Percentiles rank a stretch among this genome's conserved stretches.
Conservation (phyloP, 1,139 yeast species). For the Candida sanyaensis region DNA sequence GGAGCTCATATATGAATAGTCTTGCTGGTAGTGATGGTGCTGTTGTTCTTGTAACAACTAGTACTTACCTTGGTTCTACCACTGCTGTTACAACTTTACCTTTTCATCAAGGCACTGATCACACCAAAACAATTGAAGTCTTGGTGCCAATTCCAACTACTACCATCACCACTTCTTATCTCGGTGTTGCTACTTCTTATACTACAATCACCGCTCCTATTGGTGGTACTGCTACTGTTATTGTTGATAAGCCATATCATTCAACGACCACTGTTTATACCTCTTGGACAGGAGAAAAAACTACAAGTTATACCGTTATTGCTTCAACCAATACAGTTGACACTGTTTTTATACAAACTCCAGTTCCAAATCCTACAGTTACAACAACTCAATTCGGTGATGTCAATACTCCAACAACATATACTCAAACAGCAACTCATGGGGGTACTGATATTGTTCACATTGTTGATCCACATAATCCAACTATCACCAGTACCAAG, state of each 20-base stretch:
- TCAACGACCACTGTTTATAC: conserved; percentile 13
- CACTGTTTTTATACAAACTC: conserved; percentile 17
- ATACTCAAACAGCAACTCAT: conserved; percentile 6
- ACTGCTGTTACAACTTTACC: conserved; percentile 24
- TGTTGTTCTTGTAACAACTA: conserved; percentile 7
- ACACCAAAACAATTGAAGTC: conserved; percentile 23
- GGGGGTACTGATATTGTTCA: conserved; percentile 19
- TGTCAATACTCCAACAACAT: conserved; percentile 13
- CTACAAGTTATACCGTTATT: conserved; percentile 12
- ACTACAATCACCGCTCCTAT: conserved; percentile 13
- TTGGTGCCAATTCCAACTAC: conserved; percentile 17
- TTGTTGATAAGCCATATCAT: conserved; percentile 17
- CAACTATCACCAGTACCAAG: not conserved
- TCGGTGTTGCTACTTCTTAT: conserved; percentile 14
- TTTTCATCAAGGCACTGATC: too few species aligned
- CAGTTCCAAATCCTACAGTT: conserved; percentile 13
- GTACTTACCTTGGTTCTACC: not conserved
- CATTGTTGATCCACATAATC: conserved; percentile 19
- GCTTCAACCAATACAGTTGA: not conserved
- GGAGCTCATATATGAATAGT: conserved; percentile 14
- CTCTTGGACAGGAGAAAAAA: conserved; percentile 15
- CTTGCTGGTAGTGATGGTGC: conserved; percentile 19
- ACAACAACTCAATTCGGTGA: conserved; percentile 9
- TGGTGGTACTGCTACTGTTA: conserved; percentile 21
- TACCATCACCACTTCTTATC: conserved; percentile 16